Conservation (phyloP, 306 rosid species). For the Cyclanthera cordifolia region DNA sequence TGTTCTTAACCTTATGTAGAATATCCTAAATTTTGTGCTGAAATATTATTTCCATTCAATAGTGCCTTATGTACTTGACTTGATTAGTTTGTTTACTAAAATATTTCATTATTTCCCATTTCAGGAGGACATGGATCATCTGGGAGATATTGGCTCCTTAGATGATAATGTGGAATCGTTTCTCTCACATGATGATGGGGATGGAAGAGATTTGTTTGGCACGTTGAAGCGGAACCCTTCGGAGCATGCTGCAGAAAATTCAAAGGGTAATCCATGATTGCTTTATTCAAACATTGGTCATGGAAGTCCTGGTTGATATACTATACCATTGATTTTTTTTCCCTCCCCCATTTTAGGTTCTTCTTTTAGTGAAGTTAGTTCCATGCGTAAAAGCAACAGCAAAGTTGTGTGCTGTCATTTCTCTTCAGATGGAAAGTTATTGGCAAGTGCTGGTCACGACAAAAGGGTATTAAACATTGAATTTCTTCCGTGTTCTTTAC, state of each 20-base stretch:
- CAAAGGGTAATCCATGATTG: constrained; percentile 53
- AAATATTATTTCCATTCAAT: constrained; percentile 8
- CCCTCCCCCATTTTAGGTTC: constrained; percentile 38
- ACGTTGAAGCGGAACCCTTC: constrained; percentile 62
- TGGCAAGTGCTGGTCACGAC: constrained; percentile 98
- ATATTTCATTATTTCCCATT: constrained; percentile 4
- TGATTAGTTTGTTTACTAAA: not conserved
- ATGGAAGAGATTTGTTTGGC: constrained; percentile 83
- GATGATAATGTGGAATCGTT: constrained; percentile 91
- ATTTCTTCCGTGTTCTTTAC: constrained; percentile 7
- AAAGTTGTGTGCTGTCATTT: constrained; percentile 92
- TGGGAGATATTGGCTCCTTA: constrained; percentile 84
- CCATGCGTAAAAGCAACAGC: constrained; percentile 65
- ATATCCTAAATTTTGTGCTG: constrained; percentile 10
- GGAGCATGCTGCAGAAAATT: constrained; percentile 66
- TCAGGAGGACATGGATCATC: constrained; percentile 83
- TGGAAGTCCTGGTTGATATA: constrained; percentile 17
- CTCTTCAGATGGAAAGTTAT: constrained; percentile 88
- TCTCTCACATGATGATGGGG: constrained; percentile 78
- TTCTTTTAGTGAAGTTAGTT: constrained; percentile 69
- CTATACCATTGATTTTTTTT: constrained; percentile 17
- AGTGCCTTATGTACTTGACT: not conserved
- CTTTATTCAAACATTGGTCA: constrained; percentile 16
- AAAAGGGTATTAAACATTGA: constrained; percentile 53
- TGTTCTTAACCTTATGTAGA: not conserved